These are phyloP conservation scores for Larix kaempferi DNA, from an alignment of 75 land plant genomes.

Conservation along the genomic window DNA sequence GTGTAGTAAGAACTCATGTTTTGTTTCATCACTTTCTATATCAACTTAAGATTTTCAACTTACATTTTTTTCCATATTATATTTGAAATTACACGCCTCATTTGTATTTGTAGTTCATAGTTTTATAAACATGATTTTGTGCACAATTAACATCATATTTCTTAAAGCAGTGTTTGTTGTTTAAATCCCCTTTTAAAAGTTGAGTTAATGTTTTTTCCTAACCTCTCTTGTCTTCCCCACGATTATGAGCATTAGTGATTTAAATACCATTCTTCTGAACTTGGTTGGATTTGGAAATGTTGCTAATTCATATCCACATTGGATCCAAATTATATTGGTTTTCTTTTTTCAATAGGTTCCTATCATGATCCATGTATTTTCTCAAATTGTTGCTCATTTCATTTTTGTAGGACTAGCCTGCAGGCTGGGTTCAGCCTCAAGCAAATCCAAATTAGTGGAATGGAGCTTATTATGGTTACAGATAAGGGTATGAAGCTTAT, in stretches of 20 bases:
- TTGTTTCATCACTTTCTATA: neutral
- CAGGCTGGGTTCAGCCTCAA: constrained; percentile 66
- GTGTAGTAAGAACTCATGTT: constrained; percentile 3
- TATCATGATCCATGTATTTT: too few relatives aligned
- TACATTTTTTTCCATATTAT: neutral
- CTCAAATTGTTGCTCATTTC: too few relatives aligned
- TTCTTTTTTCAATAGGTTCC: neutral
- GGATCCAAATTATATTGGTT: neutral
- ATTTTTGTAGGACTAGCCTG: constrained; percentile 36
- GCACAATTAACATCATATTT: neutral
- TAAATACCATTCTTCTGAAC: neutral
- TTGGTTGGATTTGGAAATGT: neutral
- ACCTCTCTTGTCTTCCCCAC: too few relatives aligned
- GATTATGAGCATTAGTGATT: too few relatives aligned
- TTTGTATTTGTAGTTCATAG: neutral
- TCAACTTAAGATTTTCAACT: neutral
- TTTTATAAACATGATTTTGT: neutral
- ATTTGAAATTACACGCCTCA: neutral
- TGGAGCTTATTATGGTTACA: constrained; percentile 77
- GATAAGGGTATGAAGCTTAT: constrained; percentile 83
- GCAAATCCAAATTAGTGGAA: constrained; percentile 86
- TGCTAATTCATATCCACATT: neutral
- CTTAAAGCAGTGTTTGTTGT: neutral
- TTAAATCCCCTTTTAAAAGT: too few relatives aligned
- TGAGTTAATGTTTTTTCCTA: too few relatives aligned